Conservation (phyloP, 2,329 filamentous ascomycete species). For the Alternaria panax region DNA sequence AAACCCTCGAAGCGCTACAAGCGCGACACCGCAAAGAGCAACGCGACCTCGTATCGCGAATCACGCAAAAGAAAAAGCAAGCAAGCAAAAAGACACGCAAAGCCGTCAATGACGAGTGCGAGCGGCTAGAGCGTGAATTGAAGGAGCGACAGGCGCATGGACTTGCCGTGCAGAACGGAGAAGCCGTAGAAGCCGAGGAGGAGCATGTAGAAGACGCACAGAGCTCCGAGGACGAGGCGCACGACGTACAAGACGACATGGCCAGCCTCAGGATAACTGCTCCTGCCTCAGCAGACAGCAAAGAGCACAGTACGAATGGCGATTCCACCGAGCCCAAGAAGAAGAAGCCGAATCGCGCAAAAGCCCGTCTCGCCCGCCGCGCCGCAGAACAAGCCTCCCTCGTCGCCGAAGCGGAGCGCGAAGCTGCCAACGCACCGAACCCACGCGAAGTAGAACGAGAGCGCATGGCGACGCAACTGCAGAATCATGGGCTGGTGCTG, state of each 20-base stretch:
- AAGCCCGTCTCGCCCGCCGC: constrained; percentile 86
- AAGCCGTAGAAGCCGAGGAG: constrained; percentile 16
- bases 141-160: constrained; percentile 63
- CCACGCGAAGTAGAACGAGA: constrained; percentile 51
- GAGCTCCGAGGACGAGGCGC: constrained; percentile 13
- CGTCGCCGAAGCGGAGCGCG: constrained; percentile 71
- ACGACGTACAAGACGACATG: constrained; percentile 22
- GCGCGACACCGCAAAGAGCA: constrained; percentile 86
- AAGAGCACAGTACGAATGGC: constrained; percentile 8
- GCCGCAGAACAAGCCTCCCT: constrained; percentile 82
- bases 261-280: constrained; percentile 15
- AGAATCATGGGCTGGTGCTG: constrained; percentile 70
- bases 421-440: constrained; percentile 65
- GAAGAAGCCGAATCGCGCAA: constrained; percentile 89
- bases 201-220: constrained; percentile 11
- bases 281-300: background rate
- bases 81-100: constrained; percentile 82
- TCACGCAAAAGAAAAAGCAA: constrained; percentile 96
- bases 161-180: constrained; percentile 52
- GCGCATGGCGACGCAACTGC: constrained; percentile 73
- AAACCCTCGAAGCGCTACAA: constrained; percentile 75
- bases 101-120: constrained; percentile 68
- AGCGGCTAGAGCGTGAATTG: constrained; percentile 63
- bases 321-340: constrained; percentile 16
- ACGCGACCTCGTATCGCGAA: constrained; percentile 81